Percentiles rank a stretch among this genome's conserved stretches.
Evolutionary conservation across 2,329 filamentous ascomycete genomes (phyloP).

Genomic region (Penicillium sp.): DNA sequence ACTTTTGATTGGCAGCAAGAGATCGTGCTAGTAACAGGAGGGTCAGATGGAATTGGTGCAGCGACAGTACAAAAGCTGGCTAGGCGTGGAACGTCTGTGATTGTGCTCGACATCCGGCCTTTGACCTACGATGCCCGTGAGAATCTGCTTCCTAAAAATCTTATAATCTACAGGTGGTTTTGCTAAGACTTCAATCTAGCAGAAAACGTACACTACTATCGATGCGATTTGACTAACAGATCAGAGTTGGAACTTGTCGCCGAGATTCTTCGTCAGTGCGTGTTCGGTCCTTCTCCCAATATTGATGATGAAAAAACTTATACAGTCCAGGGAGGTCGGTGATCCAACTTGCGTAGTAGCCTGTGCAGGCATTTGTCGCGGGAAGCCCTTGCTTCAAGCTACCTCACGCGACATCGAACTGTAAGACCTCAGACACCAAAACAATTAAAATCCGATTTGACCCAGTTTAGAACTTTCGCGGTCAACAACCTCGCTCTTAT

Average conservation of each 20-base stretch:
- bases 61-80: conserved; percentile 1
- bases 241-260: not conserved
- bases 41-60: conserved; percentile 7
- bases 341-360: conserved; percentile 3
- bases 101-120: conserved; percentile 9
- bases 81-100: not conserved
- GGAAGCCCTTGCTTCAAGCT: conserved; percentile 4
- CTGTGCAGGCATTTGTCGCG: conserved; percentile 3
- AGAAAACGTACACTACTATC: conserved; percentile 4
- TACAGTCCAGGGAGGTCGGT: not conserved
- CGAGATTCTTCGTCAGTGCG: not conserved
- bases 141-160: not conserved
- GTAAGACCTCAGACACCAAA: not conserved
- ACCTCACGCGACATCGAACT: conserved; percentile 3
- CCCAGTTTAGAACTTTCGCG: not conserved
- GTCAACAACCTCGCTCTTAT: not conserved
- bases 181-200: not conserved
- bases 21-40: conserved; percentile 6
- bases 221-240: conserved; percentile 4
- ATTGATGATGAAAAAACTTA: not conserved
- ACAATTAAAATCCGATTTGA: too few species aligned
- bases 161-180: not conserved
- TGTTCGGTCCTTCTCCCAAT: not conserved
- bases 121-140: conserved; percentile 4
- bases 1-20: conserved; percentile 10